Evolutionary conservation across 2,329 filamentous ascomycete genomes (phyloP), one percentile per base, ranked within the genome.

Genomic region (Aspergillus quadricinctus): DNA sequence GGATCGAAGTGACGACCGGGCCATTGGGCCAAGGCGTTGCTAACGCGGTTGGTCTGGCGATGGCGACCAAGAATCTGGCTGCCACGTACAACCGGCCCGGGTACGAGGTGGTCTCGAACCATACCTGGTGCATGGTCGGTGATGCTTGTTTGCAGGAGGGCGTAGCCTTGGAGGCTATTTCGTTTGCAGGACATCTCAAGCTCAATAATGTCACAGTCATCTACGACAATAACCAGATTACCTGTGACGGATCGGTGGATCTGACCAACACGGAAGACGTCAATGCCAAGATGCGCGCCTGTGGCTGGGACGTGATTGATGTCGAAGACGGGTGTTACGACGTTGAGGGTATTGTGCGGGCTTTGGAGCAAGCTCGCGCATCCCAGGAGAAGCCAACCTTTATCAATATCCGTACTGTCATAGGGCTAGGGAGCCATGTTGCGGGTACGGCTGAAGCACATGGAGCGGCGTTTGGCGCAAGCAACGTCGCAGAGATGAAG

Each of bases 11-110:
- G 4, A 85, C 83, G 0, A 85, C 83, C 0, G 83, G 82, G 0
- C 83, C 83, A 3, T 71, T 85, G 0, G 83, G 83, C 0, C 83
- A 85, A 61, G 83, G 83, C 11, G 74, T 85, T n/a, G 80, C 82
- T 21, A 85, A 86, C 59, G 81, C 83, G 0, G 82, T 85, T 7
- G 83, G 83, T 8, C 69, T 85, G 25, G 83, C 83, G 10, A 81
- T 84, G 64, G 83, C 83, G 0, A 76, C 77, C 3, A 85, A 83
- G 69, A 77, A 84, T 57, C 74, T 84, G 3, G 80, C 75, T 0
- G 80, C 81, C 0, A 78, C 71, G 0, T 85, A 80, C 68, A 85
- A 85, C 68, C 70, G 69, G 29, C 80, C 80, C 0, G 74, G 70
- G 4, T 79, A 75, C 54, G 74, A 78, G 0, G 64, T 84, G 1